Conservation (phyloP, 306 rosid genomes). For the Aeschynomene evenia region DNA sequence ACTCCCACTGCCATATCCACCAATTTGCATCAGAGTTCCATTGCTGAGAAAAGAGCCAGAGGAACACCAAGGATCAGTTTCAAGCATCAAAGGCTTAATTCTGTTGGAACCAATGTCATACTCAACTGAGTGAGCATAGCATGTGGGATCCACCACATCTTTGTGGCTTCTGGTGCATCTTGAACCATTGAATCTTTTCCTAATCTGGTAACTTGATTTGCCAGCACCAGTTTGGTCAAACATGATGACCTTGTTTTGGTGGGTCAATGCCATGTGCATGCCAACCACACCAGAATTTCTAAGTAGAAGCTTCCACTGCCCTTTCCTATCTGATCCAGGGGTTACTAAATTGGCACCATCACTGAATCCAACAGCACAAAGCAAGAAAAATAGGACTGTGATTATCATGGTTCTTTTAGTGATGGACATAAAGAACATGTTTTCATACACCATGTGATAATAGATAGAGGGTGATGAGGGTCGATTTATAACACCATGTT, state of each 20-base stretch:
- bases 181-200: conserved; percentile 39
- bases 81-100: conserved; percentile 54
- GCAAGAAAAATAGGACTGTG: conserved; percentile 22
- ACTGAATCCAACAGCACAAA: conserved; percentile 18
- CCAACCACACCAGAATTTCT: conserved; percentile 63
- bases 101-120: conserved; percentile 55
- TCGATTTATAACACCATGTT: conserved; percentile 32
- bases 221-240: conserved; percentile 71
- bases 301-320: conserved; percentile 69
- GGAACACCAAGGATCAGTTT: conserved; percentile 85
- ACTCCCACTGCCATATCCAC: conserved; percentile 58
- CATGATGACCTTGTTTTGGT: conserved; percentile 57
- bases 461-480: conserved; percentile 24
- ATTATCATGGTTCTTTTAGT: conserved; percentile 22
- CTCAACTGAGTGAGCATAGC: conserved; percentile 85
- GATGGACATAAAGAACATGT: neutral
- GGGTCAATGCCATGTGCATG: conserved; percentile 74
- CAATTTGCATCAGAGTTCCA: conserved; percentile 66
- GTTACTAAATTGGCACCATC: conserved; percentile 26
- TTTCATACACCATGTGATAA: neutral
- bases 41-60: conserved; percentile 70
- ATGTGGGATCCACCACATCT: conserved; percentile 45
- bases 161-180: conserved; percentile 29
- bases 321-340: conserved; percentile 28
- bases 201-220: conserved; percentile 53